Base-by-base conservation (phyloP, 106 monocot genomes). In the Triglochin maritima region DNA sequence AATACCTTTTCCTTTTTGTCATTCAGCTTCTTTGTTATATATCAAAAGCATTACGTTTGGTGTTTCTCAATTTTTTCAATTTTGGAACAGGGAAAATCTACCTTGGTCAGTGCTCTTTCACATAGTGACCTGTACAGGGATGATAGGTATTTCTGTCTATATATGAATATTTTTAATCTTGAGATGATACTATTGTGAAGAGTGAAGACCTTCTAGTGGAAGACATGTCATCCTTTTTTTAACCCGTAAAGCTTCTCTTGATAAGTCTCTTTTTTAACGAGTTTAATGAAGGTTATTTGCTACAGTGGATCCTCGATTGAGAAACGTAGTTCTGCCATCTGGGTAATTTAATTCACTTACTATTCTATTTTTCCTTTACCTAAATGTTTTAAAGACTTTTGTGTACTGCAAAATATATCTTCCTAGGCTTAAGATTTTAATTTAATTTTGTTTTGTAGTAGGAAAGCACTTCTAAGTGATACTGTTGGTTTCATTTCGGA, bases 401-500 rank as follows among this genome's bases (percentile, higher is more conserved):
- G 29, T 29, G n/a, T n/a, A n/a, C n/a, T n/a, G n/a, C n/a, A n/a
- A n/a, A n/a, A n/a, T n/a, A n/a, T n/a, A n/a, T n/a, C n/a, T n/a
- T n/a, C n/a, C n/a, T n/a, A n/a, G n/a, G n/a, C n/a, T n/a, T n/a
- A n/a, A n/a, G n/a, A n/a, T n/a, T n/a, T n/a, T n/a, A 29, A 29
- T 29, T 29, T 29, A 29, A 29, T 29, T 29, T 29, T 29, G 29
- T 29, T 46, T 6, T 66, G 52, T 72, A 98, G 96, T 78, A 84
- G 50, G 63, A 98, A 98, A 81, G 74, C 51, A 58, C 79, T 98
- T 75, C 96, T 98, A 68, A 91, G 96, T 63, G 96, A 98, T 81
- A 98, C 96, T 10, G 96, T 98, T 57, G 96, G 96, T 10, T 98
- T 98, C 75, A 98, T 98, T 68, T 98, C 91, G 52, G 96, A 92